Percentiles rank a stretch among this genome's conserved stretches.
Evolutionary conservation across 306 rosid species (phyloP).

Genomic region (Mucuna pruriens): DNA sequence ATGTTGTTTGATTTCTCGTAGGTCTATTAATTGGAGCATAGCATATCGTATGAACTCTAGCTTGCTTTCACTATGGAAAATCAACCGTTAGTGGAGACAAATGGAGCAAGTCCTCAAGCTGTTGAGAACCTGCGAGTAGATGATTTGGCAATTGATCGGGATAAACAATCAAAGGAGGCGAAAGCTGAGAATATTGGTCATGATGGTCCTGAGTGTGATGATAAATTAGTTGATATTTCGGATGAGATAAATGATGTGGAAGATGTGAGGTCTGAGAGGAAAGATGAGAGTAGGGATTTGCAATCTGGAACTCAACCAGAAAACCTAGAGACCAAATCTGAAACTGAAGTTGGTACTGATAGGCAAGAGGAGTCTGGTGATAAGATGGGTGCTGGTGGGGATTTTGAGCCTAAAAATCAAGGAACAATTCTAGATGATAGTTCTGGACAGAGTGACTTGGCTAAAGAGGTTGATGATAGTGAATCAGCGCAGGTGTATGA

Average conservation of each 20-base stretch:
- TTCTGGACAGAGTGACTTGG: constrained; percentile 28
- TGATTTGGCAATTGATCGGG: constrained; percentile 34
- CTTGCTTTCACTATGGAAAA: constrained; percentile 52
- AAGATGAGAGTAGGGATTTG: constrained; percentile 30
- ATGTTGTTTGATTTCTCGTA: constrained; percentile 27
- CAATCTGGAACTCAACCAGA: constrained; percentile 38
- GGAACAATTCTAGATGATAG: constrained; percentile 33
- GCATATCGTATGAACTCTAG: constrained; percentile 27
- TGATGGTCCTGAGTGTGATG: constrained; percentile 29
- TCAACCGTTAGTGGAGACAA: constrained; percentile 37
- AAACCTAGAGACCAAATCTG: constrained; percentile 37
- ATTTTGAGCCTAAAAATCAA: constrained; percentile 41
- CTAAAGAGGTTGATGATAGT: constrained; percentile 29
- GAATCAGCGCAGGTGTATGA: constrained; percentile 42
- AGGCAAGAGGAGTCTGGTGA: constrained; percentile 35
- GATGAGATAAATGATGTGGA: constrained; percentile 5
- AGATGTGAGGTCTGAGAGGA: constrained; percentile 23
- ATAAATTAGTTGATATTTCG: constrained; percentile 35
- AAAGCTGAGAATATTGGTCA: constrained; percentile 35
- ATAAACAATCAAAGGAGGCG: constrained; percentile 39
- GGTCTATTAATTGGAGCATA: constrained; percentile 14
- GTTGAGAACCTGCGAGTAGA: constrained; percentile 49
- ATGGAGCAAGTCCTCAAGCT: constrained; percentile 37
- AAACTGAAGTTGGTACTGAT: constrained; percentile 28
- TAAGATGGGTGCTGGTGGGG: constrained; percentile 37